Conservation (phyloP, 1,139 yeast species). For the Pichiaceae sp. region DNA sequence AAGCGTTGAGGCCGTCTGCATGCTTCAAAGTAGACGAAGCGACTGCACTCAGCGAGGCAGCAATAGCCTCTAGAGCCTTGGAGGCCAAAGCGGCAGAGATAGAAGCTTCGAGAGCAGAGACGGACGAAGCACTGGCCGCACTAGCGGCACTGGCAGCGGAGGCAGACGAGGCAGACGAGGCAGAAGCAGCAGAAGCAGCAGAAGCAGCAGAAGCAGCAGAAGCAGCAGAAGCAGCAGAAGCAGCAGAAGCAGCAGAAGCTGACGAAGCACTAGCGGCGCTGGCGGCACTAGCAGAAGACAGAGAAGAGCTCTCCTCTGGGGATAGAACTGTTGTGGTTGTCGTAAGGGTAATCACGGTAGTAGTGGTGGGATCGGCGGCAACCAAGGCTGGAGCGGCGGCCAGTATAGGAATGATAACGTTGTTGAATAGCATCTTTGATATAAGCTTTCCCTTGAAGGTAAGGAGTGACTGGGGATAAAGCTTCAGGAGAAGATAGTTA, state of each 20-base stretch:
- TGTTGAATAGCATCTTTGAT: conserved; percentile 19
- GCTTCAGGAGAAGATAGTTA: not conserved
- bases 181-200: conserved; percentile 31
- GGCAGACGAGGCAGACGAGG: conserved; percentile 17
- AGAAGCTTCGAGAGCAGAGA: conserved; percentile 9
- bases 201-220: conserved; percentile 21
- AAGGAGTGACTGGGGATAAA: not conserved
- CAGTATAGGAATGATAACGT: conserved; percentile 8
- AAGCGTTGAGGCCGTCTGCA: conserved; percentile 25
- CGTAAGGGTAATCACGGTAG: conserved; percentile 28
- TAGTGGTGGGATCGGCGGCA: conserved; percentile 34
- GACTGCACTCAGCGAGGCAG: conserved; percentile 16
- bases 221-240: conserved; percentile 17
- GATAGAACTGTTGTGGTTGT: conserved; percentile 21
- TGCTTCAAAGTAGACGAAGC: conserved; percentile 13
- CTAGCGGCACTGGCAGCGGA: conserved; percentile 9
- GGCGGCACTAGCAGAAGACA: conserved; percentile 12
- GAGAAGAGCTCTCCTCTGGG: conserved; percentile 22
- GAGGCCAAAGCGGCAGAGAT: conserved; percentile 17
- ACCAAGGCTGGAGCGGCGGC: conserved; percentile 9
- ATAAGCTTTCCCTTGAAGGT: conserved; percentile 1
- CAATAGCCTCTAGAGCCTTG: conserved; percentile 18
- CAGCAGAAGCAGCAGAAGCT: conserved; percentile 16
- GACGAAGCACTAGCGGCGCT: conserved; percentile 14
- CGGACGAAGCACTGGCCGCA: conserved; percentile 15